Evolutionary conservation across 441 rosid species (phyloP).

Genomic region (Eutrema salsugineum): DNA sequence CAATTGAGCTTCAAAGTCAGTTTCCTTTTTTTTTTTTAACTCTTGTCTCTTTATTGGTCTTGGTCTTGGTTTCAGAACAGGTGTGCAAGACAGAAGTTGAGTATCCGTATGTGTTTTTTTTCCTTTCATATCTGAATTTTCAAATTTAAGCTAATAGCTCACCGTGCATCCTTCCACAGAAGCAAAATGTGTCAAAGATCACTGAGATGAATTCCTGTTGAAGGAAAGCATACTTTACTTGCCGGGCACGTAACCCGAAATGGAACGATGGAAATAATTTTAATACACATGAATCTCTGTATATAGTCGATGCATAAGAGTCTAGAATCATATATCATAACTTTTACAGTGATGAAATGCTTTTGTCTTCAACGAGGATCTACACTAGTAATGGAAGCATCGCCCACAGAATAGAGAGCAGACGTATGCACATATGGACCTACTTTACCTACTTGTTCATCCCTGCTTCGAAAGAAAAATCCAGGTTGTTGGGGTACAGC

Average conservation of each 20-base stretch:
- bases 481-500: constrained; percentile 35
- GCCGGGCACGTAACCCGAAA: background rate
- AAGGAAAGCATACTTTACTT: background rate
- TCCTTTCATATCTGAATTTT: too few species aligned
- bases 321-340: background rate
- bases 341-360: background rate
- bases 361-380: constrained; percentile 3
- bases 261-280: background rate
- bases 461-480: background rate
- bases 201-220: background rate
- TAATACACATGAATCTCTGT: background rate
- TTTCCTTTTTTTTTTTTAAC: too few species aligned
- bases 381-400: constrained; percentile 15
- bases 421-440: background rate
- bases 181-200: background rate
- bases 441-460: background rate
- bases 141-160: too few species aligned
- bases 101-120: too few species aligned
- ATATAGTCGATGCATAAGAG: background rate
- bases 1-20: background rate
- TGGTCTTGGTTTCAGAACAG: too few species aligned
- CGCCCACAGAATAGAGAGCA: background rate
- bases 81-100: background rate
- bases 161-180: background rate
- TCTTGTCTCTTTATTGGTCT: too few species aligned